Base-by-base conservation (phyloP, 805 yeast species). In the Kazachstania africana region DNA sequence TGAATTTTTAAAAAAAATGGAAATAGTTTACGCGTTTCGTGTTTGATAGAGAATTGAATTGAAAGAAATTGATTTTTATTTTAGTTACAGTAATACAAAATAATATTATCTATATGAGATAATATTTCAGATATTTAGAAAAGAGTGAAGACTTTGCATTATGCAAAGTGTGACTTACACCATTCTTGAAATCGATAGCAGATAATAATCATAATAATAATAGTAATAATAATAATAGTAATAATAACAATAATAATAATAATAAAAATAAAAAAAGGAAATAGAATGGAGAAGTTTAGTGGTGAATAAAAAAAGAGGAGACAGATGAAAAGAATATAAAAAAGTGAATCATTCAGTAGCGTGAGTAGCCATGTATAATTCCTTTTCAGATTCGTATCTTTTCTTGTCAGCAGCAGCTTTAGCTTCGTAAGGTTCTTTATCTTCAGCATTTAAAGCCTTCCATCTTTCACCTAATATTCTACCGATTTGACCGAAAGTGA, bases 361-460 rank as follows among this genome's bases (percentile, higher is more conserved):
- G 15, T 45, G 44, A 49, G 64, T 66, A 52, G 55, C 69, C 38
- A 70, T 69, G 56, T 82, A 83, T 54, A 77, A 85, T 48, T 88
- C 93, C 73, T 88, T 88, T 66, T 84, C 94, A 52, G 79, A 74
- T 67, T 88, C 96, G 64, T 91, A 91, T 68, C 98, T 81, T 72
- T 87, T 83, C 75, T 91, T 91, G 69, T 91, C 98, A 47, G 81
- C 78, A 45, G 76, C 91, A 47, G 97, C 97, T 69, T 84, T 81
- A 48, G 72, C 73, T 65, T 84, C 94, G 65, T 85, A 91, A 42
- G 95, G 96, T 46, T 59, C 65, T 68, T 84, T 91, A 44, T 78
- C 94, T 31, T 78, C 87, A 34, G 75, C 76, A 44, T 69, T 66
- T 47, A 91, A 69, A 40, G 87, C 83, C 75, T 84, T 85, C 98